These are phyloP conservation scores for Xylariaceae sp. DNA, from an alignment of 2,329 filamentous ascomycete genomes.

Conservation along the genomic window DNA sequence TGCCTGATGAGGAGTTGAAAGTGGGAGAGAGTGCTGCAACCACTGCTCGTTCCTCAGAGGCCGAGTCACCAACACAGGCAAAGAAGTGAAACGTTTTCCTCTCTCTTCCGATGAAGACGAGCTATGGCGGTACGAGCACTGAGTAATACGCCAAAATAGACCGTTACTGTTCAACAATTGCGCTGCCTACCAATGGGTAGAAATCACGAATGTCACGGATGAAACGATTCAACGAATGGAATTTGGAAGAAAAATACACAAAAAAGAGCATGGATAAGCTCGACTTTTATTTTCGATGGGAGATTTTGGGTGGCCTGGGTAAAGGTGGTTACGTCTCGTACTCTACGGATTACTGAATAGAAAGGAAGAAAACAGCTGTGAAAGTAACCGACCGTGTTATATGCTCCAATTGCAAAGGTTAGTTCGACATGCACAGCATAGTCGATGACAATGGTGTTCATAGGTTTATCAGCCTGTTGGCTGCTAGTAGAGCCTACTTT, in stretches of 20 bases:
- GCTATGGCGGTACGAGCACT: not conserved
- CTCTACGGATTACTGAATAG: no score
- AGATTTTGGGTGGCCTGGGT: not conserved
- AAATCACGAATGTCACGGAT: constrained; percentile 5
- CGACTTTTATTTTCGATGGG: not conserved
- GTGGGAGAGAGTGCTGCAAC: constrained; percentile 60
- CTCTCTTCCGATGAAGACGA: not conserved
- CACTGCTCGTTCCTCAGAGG: constrained; percentile 29
- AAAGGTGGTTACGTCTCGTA: no score
- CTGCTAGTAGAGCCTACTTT: no score
- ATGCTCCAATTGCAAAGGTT: no score
- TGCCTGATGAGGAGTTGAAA: constrained; percentile 54
- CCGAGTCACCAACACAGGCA: not conserved
- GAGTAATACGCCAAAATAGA: not conserved
- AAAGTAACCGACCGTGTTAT: no score
- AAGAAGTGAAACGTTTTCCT: not conserved
- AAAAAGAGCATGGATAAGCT: not conserved
- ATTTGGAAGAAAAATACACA: not conserved
- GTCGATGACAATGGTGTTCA: no score
- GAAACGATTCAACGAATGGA: not conserved
- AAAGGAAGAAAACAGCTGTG: no score
- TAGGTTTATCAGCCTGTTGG: no score
- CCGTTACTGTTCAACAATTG: not conserved
- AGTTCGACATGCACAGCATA: no score
- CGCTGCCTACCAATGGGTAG: constrained; percentile 1